A percentile compares a stretch with the other conserved stretches of the same genome.
Evolutionary conservation across 2,329 filamentous ascomycete genomes (phyloP).

Genomic region (Colletotrichum shisoi): DNA sequence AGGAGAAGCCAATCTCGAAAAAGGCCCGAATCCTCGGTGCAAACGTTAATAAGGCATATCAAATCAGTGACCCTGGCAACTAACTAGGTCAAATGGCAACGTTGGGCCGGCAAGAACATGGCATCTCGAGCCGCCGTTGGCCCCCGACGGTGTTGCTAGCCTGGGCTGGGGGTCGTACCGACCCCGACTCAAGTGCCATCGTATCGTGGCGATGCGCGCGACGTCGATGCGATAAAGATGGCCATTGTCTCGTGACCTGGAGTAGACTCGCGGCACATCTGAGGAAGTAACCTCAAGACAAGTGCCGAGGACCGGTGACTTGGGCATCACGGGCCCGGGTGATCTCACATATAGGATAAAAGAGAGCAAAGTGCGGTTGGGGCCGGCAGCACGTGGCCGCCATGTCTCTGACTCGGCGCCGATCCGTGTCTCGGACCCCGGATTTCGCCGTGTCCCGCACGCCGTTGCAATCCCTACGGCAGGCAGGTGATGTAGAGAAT

Average conservation of each 20-base stretch:
- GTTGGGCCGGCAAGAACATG: constrained; percentile 14
- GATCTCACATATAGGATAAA: background rate
- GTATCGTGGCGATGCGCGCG: constrained; percentile 13
- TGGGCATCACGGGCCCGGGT: constrained; percentile 31
- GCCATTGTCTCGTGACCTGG: constrained; percentile 15
- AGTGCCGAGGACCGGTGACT: constrained; percentile 27
- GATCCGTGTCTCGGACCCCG: constrained; percentile 29
- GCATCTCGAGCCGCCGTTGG: background rate
- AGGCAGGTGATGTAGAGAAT: constrained; percentile 28
- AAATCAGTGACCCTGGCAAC: constrained; percentile 10
- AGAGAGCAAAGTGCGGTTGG: constrained; percentile 4
- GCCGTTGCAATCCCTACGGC: constrained; percentile 20
- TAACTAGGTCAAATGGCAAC: constrained; percentile 10
- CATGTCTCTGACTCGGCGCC: constrained; percentile 33
- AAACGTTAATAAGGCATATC: background rate
- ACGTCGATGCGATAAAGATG: constrained; percentile 6
- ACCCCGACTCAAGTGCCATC: background rate
- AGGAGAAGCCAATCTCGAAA: background rate
- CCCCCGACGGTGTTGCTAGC: background rate
- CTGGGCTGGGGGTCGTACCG: constrained; percentile 19
- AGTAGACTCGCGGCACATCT: constrained; percentile 20
- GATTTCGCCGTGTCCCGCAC: constrained; percentile 8
- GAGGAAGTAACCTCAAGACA: constrained; percentile 29
- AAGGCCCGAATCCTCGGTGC: background rate
- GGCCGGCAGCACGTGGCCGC: constrained; percentile 29